phyloP scores from a whole-genome alignment of 805 yeast genomes.

The Candida suzukii region DNA sequence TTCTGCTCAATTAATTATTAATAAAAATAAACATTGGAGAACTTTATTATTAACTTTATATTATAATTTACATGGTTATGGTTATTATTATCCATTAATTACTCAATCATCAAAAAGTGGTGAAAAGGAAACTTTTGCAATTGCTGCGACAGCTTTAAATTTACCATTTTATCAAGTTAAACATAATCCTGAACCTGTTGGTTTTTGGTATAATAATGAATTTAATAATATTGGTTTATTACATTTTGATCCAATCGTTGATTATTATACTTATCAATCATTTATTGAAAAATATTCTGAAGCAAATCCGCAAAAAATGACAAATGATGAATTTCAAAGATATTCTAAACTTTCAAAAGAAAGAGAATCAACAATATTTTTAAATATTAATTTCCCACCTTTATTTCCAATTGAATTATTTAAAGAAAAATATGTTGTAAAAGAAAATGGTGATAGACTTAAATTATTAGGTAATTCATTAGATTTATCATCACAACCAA shows the following conservation, averaged over 20 bases:
- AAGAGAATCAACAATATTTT: slow-evolving; percentile 20
- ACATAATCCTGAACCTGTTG: slow-evolving; percentile 38
- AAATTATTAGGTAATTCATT: slow-evolving; percentile 18
- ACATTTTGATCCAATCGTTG: slow-evolving; percentile 43
- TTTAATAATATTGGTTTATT: slow-evolving; percentile 48
- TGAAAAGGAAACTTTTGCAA: slow-evolving; percentile 46
- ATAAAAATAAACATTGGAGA: slow-evolving; percentile 39
- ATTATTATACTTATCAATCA: slow-evolving; percentile 21
- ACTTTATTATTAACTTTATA: slow-evolving; percentile 40
- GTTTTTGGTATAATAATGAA: slow-evolving; percentile 29
- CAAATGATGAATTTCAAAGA: slow-evolving; percentile 10
- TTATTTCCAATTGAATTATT: slow-evolving; percentile 25
- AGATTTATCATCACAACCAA: slow-evolving; percentile 8
- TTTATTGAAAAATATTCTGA: slow-evolving; percentile 14
- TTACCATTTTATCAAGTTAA: slow-evolving; percentile 40
- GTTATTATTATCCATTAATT: slow-evolving; percentile 32
- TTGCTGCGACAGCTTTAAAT: slow-evolving; percentile 38
- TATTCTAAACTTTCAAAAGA: slow-evolving; percentile 17
- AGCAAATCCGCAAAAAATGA: slow-evolving; percentile 12
- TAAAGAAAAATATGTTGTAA: slow-evolving; percentile 17
- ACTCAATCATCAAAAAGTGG: slow-evolving; percentile 32
- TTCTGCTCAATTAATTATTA: slow-evolving; percentile 42
- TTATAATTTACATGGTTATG: slow-evolving; percentile 42
- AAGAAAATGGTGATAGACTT: slow-evolving; percentile 25
- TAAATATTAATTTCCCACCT: slow-evolving; percentile 26